Conservation (phyloP, 2,329 filamentous ascomycete genomes). For the Botrytis squamosa region DNA sequence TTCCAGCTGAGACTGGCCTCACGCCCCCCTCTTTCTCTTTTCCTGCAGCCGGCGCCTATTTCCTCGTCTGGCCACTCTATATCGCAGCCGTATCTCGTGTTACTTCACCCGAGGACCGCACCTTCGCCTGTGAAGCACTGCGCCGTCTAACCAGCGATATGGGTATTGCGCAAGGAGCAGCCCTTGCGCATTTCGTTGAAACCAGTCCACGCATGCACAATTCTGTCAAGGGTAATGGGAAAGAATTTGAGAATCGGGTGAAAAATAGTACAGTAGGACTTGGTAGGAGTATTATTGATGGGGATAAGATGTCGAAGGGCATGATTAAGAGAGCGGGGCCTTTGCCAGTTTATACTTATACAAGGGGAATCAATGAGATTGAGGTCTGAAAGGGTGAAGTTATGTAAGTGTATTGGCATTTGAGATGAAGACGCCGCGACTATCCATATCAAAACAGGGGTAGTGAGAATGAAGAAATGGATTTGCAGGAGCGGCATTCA, state of each 20-base stretch:
- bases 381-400: neutral
- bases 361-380: neutral
- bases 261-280: conserved; percentile 16
- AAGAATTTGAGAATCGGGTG: neutral
- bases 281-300: conserved; percentile 1
- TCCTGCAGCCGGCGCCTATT: neutral
- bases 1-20: neutral
- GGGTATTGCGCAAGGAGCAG: neutral
- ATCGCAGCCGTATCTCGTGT: neutral
- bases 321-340: neutral
- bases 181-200: neutral
- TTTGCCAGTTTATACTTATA: neutral
- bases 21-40: neutral
- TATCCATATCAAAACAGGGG: neutral
- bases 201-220: neutral
- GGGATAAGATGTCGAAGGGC: neutral
- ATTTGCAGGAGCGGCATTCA: neutral
- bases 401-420: neutral
- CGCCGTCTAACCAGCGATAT: neutral
- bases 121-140: neutral
- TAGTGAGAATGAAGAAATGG: neutral
- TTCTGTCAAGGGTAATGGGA: conserved; percentile 14
- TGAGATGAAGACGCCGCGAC: neutral
- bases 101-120: neutral
- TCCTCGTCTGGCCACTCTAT: neutral